Conservation (phyloP, 2,329 filamentous ascomycete genomes). For the Didymosphaeria variabile region DNA sequence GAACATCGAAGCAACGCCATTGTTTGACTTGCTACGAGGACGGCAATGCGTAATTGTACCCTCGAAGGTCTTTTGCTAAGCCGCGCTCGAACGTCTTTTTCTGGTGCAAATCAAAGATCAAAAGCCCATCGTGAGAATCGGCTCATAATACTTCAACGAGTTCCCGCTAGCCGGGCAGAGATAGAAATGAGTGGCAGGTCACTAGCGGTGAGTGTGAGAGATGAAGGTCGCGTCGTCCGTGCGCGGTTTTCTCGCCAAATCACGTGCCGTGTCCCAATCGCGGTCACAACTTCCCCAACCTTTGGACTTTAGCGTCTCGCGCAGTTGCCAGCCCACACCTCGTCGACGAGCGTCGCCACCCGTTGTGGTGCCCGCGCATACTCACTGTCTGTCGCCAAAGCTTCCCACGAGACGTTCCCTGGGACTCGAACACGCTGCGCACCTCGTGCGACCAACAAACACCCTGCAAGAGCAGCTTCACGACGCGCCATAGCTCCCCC, state of each 20-base stretch:
- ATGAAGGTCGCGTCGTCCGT: neutral
- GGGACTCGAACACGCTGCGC: neutral
- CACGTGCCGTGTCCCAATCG: neutral
- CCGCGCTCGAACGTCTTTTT: neutral
- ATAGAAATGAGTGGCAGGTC: neutral
- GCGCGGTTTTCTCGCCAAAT: slow-evolving; percentile 9
- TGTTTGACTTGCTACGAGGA: neutral
- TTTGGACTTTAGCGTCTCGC: neutral
- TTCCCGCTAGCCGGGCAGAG: neutral
- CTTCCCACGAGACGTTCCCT: neutral
- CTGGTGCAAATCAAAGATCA: neutral
- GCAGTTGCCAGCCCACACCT: neutral
- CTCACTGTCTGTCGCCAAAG: neutral
- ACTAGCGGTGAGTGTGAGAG: neutral
- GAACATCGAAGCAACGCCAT: slow-evolving; percentile 3
- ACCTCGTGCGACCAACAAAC: neutral
- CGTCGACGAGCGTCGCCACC: neutral
- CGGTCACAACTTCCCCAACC: slow-evolving; percentile 1
- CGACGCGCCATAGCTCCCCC: slow-evolving; percentile 1
- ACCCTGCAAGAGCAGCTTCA: neutral
- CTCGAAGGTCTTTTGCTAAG: neutral
- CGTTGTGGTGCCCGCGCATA: neutral
- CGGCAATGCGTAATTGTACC: neutral
- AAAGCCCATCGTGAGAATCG: neutral
- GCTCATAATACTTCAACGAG: neutral